A percentile compares a stretch with the other conserved stretches of the same genome.
These are phyloP conservation scores for Mrakia frigida DNA, from an alignment of 768 basidiomycete genomes.

Conservation along the genomic window DNA sequence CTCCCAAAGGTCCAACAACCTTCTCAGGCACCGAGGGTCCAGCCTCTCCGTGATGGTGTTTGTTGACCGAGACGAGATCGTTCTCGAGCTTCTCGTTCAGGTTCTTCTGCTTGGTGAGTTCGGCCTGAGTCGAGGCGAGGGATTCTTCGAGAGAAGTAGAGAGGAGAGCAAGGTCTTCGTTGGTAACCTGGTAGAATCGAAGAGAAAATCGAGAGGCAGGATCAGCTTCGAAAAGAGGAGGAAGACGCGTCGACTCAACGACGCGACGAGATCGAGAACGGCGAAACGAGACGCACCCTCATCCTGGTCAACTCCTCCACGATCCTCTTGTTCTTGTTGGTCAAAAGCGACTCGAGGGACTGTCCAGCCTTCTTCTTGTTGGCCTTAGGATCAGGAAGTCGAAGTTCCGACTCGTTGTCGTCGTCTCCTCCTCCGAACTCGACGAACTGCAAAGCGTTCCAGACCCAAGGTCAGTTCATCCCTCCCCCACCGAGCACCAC, in stretches of 20 bases:
- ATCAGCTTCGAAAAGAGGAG: background rate
- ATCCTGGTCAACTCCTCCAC: conserved; percentile 89
- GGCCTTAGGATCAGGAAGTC: conserved; percentile 79
- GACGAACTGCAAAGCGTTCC: conserved; percentile 62
- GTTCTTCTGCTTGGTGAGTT: conserved; percentile 68
- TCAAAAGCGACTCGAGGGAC: conserved; percentile 83
- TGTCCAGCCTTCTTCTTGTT: conserved; percentile 65
- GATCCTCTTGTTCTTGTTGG: conserved; percentile 87
- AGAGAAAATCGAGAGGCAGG: background rate
- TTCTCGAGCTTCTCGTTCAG: conserved; percentile 89
- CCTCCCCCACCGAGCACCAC: too few relatives aligned
- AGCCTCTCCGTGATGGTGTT: conserved; percentile 45
- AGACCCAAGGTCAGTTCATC: background rate
- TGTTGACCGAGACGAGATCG: conserved; percentile 78
- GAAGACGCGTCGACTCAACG: conserved; percentile 1
- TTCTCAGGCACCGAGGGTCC: background rate
- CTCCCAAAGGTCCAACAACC: conserved; percentile 13
- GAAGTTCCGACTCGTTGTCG: conserved; percentile 51
- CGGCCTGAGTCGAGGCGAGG: conserved; percentile 56
- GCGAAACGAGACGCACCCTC: conserved; percentile 51
- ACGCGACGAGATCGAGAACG: background rate
- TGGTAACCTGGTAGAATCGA: conserved; percentile 56
- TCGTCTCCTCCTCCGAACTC: conserved; percentile 87
- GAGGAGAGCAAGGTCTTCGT: conserved; percentile 70
- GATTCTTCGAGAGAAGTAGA: conserved; percentile 57